Evolutionary conservation across 2,329 filamentous ascomycete genomes (phyloP).

Genomic region (Colletotrichum sp.): DNA sequence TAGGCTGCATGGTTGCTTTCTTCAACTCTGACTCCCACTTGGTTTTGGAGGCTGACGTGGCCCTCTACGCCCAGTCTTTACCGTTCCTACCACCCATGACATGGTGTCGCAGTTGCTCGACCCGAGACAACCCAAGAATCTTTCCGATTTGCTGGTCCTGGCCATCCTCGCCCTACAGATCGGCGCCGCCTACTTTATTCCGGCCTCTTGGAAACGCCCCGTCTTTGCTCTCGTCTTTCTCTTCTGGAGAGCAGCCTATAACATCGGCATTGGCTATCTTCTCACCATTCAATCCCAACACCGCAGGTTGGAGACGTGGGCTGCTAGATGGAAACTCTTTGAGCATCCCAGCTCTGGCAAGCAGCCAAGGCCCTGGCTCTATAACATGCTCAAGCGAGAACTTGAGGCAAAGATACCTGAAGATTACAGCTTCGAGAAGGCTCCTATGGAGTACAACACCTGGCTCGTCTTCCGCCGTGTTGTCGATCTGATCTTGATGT

Average conservation of each 20-base stretch:
- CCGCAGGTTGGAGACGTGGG: constrained; percentile 85
- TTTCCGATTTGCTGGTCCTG: constrained; percentile 84
- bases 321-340: constrained; percentile 84
- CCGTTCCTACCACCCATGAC: constrained; percentile 94
- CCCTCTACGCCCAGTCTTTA: constrained; percentile 73
- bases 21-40: neutral
- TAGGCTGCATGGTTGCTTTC: constrained; percentile 52
- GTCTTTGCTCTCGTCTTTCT: constrained; percentile 85
- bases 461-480: constrained; percentile 96
- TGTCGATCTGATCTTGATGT: constrained; percentile 97
- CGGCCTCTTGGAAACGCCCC: constrained; percentile 71
- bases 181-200: constrained; percentile 74
- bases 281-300: constrained; percentile 91
- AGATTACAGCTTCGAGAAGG: constrained; percentile 92
- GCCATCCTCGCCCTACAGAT: constrained; percentile 79
- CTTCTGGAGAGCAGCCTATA: constrained; percentile 93
- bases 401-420: constrained; percentile 92
- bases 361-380: constrained; percentile 83
- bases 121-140: constrained; percentile 92
- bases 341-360: constrained; percentile 80
- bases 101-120: constrained; percentile 98
- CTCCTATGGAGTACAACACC: constrained; percentile 97
- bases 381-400: constrained; percentile 84
- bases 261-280: constrained; percentile 90
- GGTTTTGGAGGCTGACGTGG: neutral